phyloP scores from a whole-genome alignment of 345 rosid species.

The Pelargonium nanum region DNA sequence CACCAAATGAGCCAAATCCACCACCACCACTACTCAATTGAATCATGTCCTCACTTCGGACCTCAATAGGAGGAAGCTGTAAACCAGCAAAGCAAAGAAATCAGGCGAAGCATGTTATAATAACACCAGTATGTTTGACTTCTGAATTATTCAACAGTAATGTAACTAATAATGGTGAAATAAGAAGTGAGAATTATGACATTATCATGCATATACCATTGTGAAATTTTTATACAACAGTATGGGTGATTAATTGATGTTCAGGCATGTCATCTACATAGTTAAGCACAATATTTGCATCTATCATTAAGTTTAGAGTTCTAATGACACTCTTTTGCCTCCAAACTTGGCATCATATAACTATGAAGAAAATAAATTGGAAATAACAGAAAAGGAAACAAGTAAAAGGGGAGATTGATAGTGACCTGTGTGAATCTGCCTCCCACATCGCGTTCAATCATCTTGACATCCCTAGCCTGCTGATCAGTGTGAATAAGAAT shows the following conservation, averaged over 20 bases:
- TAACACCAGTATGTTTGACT: background rate
- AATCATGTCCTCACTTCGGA: background rate
- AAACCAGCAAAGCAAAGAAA: too few species aligned
- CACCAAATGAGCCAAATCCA: background rate
- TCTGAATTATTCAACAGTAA: too few species aligned
- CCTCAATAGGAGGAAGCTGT: background rate
- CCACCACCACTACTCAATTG: background rate
- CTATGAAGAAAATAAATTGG: background rate
- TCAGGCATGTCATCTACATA: too few species aligned
- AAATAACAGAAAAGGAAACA: background rate
- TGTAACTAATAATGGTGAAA: background rate
- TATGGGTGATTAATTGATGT: too few species aligned
- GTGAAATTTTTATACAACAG: too few species aligned
- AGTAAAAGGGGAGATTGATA: background rate
- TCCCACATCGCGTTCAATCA: constrained; percentile 66
- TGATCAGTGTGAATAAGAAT: constrained; percentile 53
- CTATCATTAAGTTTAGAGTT: too few species aligned
- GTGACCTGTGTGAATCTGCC: constrained; percentile 57
- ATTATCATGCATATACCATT: background rate
- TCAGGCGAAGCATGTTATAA: too few species aligned
- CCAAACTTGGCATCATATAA: background rate
- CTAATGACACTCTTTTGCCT: background rate
- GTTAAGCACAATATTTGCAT: too few species aligned
- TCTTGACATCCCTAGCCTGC: constrained; percentile 42
- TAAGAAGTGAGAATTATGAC: background rate